Conservation (phyloP, 192 early-diverging fungal species). For the Radiomyces spectabilis region DNA sequence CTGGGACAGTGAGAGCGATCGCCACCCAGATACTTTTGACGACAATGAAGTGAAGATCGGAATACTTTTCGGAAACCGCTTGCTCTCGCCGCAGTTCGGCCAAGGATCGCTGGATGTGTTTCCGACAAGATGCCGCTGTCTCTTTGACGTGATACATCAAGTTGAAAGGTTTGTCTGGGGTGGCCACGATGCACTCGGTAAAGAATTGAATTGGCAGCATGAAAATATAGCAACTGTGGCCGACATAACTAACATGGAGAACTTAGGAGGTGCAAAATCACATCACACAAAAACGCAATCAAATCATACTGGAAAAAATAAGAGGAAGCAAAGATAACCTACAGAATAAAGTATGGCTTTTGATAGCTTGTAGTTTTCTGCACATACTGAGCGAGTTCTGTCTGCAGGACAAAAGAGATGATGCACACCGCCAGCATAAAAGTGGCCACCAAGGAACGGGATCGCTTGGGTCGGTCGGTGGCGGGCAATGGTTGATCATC, state of each 20-base stretch:
- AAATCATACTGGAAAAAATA: no score
- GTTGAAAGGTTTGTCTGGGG: background rate
- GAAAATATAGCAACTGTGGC: constrained; percentile 30
- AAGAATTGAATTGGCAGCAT: constrained; percentile 33
- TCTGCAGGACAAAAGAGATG: constrained; percentile 41
- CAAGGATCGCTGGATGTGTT: constrained; percentile 2
- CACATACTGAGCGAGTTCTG: constrained; percentile 53
- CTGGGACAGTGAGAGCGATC: constrained; percentile 51
- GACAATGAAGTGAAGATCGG: no score
- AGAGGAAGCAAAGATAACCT: constrained; percentile 25
- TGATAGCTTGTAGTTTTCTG: constrained; percentile 43
- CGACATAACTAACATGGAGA: constrained; percentile 38
- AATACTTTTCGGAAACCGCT: no score
- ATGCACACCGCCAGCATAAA: constrained; percentile 38
- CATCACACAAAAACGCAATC: no score
- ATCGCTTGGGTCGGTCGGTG: background rate
- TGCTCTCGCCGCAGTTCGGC: no score
- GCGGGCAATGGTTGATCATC: background rate
- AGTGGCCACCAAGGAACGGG: constrained; percentile 24
- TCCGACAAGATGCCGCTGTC: background rate
- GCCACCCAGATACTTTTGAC: no score
- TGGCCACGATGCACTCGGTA: constrained; percentile 2
- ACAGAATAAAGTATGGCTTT: constrained; percentile 60
- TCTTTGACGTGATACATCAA: background rate
- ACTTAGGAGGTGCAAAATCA: no score